Conservation (phyloP, 1,284 basidiomycete species). For the Schizopora paradoxa region DNA sequence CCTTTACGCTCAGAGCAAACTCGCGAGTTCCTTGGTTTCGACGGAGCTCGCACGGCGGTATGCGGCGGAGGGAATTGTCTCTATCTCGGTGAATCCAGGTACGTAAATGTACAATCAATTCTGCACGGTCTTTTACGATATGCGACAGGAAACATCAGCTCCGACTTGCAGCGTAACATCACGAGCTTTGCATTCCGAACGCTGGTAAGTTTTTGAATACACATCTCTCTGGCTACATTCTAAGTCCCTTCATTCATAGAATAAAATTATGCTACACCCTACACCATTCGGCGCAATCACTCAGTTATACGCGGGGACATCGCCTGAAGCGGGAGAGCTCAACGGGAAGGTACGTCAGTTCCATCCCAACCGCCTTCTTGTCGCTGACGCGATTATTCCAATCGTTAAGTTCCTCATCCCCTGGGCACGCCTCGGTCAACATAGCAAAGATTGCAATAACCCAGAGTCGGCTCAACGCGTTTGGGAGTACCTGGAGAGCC, state of each 20-base stretch:
- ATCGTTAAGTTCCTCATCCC: constrained; percentile 21
- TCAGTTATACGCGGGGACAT: constrained; percentile 21
- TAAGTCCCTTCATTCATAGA: background rate
- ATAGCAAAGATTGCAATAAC: constrained; percentile 21
- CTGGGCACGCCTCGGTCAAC: constrained; percentile 21
- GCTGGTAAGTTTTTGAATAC: no score
- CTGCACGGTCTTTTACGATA: no score
- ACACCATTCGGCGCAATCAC: constrained; percentile 17
- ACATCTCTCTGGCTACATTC: no score
- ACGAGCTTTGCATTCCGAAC: no score
- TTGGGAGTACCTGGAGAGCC: constrained; percentile 32
- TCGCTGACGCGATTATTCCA: background rate
- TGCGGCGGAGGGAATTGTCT: constrained; percentile 26
- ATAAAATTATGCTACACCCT: constrained; percentile 15
- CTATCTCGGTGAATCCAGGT: constrained; percentile 30
- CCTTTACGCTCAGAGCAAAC: constrained; percentile 42
- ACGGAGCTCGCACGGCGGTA: constrained; percentile 26
- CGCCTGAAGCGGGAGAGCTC: constrained; percentile 14
- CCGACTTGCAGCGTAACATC: no score
- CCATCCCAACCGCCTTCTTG: background rate
- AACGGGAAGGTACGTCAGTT: constrained; percentile 18
- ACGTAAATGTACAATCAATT: no score
- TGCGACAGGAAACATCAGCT: no score
- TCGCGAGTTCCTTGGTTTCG: no score
- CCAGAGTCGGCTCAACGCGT: constrained; percentile 25